phyloP scores from a whole-genome alignment of 2,329 filamentous ascomycete species.

The Cladophialophora exuberans region DNA sequence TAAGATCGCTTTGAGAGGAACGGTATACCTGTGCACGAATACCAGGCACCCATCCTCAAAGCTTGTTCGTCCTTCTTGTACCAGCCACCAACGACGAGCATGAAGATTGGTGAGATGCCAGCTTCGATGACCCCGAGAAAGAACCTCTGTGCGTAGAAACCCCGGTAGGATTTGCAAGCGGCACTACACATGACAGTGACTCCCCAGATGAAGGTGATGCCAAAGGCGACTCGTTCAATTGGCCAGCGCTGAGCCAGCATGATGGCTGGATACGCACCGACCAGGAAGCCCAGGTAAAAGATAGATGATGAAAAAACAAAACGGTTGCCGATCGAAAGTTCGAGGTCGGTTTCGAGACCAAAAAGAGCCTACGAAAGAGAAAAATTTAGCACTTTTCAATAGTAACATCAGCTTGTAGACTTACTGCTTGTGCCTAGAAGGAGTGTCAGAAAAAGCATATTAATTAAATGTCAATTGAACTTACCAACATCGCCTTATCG shows the following conservation, averaged over 20 bases:
- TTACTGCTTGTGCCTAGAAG: slow-evolving; percentile 50
- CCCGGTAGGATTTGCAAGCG: slow-evolving; percentile 63
- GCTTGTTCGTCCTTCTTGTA: slow-evolving; percentile 69
- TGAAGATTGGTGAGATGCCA: slow-evolving; percentile 67
- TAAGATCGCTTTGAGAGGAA: too few species aligned
- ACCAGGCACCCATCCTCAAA: slow-evolving; percentile 69
- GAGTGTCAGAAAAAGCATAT: background rate
- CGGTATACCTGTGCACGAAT: slow-evolving; percentile 47
- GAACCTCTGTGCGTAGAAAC: slow-evolving; percentile 68
- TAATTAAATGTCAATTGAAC: background rate
- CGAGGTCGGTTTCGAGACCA: slow-evolving; percentile 45
- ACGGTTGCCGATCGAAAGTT: slow-evolving; percentile 44
- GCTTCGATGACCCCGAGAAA: slow-evolving; percentile 65
- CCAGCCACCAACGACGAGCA: slow-evolving; percentile 63
- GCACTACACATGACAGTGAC: slow-evolving; percentile 59
- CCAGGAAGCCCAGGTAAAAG: slow-evolving; percentile 77
- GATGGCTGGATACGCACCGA: slow-evolving; percentile 72
- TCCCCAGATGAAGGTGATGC: slow-evolving; percentile 67
- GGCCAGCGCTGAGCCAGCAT: slow-evolving; percentile 70
- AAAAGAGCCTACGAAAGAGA: slow-evolving; percentile 41
- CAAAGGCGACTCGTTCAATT: slow-evolving; percentile 65
- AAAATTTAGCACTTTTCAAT: too few species aligned
- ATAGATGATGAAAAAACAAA: slow-evolving; percentile 38
- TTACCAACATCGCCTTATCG: slow-evolving; percentile 58
- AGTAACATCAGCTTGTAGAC: too few species aligned